A percentile compares a stretch with the other conserved stretches of the same genome.
phyloP scores from a whole-genome alignment of 2,329 filamentous ascomycete species.

The Alternaria arborescens region DNA sequence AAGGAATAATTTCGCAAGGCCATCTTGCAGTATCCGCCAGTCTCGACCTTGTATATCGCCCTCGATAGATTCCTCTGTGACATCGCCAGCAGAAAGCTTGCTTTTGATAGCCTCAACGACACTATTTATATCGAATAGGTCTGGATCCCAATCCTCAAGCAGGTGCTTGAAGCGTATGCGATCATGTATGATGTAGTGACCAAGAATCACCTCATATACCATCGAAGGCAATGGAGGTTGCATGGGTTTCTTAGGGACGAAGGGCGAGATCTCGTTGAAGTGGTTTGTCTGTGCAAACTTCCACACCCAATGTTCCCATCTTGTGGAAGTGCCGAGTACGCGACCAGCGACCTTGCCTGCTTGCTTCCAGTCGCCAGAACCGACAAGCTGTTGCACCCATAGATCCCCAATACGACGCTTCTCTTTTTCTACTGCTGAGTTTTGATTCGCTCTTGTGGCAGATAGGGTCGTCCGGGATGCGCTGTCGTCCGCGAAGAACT shows the following conservation, averaged over 20 bases:
- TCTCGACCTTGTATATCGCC: slow-evolving; percentile 77
- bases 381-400: slow-evolving; percentile 88
- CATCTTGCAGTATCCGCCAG: slow-evolving; percentile 89
- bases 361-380: slow-evolving; percentile 74
- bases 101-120: slow-evolving; percentile 83
- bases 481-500: slow-evolving; percentile 77
- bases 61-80: slow-evolving; percentile 78
- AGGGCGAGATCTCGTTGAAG: slow-evolving; percentile 87
- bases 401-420: slow-evolving; percentile 91
- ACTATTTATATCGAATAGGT: slow-evolving; percentile 80
- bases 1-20: slow-evolving; percentile 84
- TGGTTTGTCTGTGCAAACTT: slow-evolving; percentile 85
- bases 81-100: slow-evolving; percentile 78
- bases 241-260: slow-evolving; percentile 80
- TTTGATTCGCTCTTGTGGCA: slow-evolving; percentile 61
- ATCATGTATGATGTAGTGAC: slow-evolving; percentile 85
- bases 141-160: slow-evolving; percentile 82
- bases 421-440: slow-evolving; percentile 79
- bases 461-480: slow-evolving; percentile 69
- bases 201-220: slow-evolving; percentile 88
- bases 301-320: slow-evolving; percentile 97
- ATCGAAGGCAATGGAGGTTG: slow-evolving; percentile 79
- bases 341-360: slow-evolving; percentile 84
- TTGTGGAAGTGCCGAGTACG: slow-evolving; percentile 78
- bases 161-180: slow-evolving; percentile 78